Evolutionary conservation across 2,329 filamentous ascomycete genomes (phyloP), one percentile per base, ranked within the genome.

Genomic region (Colletotrichum viniferum): DNA sequence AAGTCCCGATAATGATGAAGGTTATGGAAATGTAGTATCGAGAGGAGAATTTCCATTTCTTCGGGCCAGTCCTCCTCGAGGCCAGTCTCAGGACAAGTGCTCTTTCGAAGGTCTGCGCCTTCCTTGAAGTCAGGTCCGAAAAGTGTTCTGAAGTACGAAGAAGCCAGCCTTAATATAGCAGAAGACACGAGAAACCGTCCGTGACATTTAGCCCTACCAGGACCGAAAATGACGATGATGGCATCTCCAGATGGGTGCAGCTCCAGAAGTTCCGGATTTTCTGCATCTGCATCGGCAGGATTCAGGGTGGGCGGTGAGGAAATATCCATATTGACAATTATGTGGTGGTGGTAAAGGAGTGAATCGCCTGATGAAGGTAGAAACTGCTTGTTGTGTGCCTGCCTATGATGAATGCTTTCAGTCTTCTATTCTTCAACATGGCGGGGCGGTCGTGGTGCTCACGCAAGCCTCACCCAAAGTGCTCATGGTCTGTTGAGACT

Each of bases 291-390:
- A 48, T 21, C n/a, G 10, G n/a, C 43, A 48, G 43, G 10, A 48
- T 5, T 4, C n/a, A 6, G 10, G 4, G n/a, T 48, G n/a, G n/a
- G 12, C 3, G 10, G 12, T 48, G 18, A 2, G 4, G 43, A 21
- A 0, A 3, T 48, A 48, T 21, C 10, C 43, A 21, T 48, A 0
- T 21, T 21, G 43, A 1, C 12, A 21, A 48, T 48, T 21, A 12
- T 48, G 43, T 10, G 18, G 3, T 43, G 2, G 36, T 10, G 8
- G 8, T 18, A 10, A 43, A 18, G 7, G 8, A 18, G 16, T 18
- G 0, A 43, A 9, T 43, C 8, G 1, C 8, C 36, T 18, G 16
- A 43, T 18, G 1, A 4, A 5, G 5, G 4, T 3, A 10, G 4
- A 43, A 5, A 10, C 38, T 10, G 16, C 8, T 3, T 43, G 38